Evolutionary conservation across 257 asterid species (phyloP), one percentile per base, ranked within the genome.

Genomic region (Solanum chilense): DNA sequence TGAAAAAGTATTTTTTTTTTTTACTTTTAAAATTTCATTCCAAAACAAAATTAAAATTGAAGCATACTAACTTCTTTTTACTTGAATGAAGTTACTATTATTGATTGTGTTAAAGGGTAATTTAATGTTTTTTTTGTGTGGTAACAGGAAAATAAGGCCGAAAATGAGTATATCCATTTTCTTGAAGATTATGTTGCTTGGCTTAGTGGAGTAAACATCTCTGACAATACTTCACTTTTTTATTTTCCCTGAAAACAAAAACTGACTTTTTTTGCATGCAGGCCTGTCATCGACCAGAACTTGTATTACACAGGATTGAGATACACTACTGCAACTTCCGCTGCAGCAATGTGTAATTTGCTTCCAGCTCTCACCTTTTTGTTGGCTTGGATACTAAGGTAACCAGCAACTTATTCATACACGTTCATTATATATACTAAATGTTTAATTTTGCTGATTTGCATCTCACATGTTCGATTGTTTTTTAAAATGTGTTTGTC

Each of bases 241-340:
- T 12, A n/a, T 25, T 66, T 25, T 66, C 7, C 29, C 29, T 66
- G 77, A 62, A 84, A 84, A 39, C 75, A 45, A 10, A 71, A 82
- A n/a, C 39, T 42, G 21, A 7, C 10, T 8, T 9, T 23, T 18
- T 56, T 52, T 6, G 62, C 23, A 52, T 41, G 52, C 74, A 86
- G 99, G 87, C 98, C 99, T 0, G 97, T 96, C 2, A 87, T 96
- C 58, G 99, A 94, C 47, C 99, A 94, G 84, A 95, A 95, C 88
- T 81, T 95, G 84, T 95, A 90, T 88, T 95, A 92, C 71, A 89
- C 86, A 15, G 98, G 97, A 37, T 89, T 96, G 98, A 90, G 92
- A 56, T 91, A 91, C 58, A 93, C 98, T 2, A 88, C 96, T 9
- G 97, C 98, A 18, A 95, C 96, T 60, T 95, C 91, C 87, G 88